These are phyloP conservation scores for Boletus huronensis DNA, from an alignment of 768 basidiomycete genomes.

Conservation along the genomic window DNA sequence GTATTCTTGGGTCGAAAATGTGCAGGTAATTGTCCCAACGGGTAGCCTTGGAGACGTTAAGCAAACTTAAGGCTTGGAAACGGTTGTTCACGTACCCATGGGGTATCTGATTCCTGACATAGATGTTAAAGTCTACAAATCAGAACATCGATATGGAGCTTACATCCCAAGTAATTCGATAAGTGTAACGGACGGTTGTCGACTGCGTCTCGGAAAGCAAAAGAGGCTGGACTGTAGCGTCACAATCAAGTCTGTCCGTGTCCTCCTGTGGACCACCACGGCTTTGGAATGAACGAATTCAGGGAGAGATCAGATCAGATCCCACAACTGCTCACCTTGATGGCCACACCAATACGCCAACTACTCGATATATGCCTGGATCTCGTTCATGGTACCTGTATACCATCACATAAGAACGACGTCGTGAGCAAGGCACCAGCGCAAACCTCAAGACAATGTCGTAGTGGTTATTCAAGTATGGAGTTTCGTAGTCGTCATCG, in stretches of 20 bases:
- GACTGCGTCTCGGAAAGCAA: conserved; percentile 55
- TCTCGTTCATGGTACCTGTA: conserved; percentile 77
- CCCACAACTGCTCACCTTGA: conserved; percentile 32
- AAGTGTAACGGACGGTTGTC: conserved; percentile 79
- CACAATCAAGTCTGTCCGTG: conserved; percentile 46
- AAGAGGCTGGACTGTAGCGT: conserved; percentile 44
- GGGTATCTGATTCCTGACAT: conserved; percentile 75
- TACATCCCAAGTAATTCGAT: conserved; percentile 84
- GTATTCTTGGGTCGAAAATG: conserved; percentile 89
- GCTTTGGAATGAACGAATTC: conserved; percentile 34
- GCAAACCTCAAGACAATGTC: conserved; percentile 73
- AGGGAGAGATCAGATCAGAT: not conserved
- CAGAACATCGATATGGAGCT: conserved; percentile 25
- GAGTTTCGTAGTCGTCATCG: conserved; percentile 58
- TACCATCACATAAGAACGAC: conserved; percentile 8
- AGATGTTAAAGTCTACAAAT: not conserved
- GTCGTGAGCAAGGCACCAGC: not conserved
- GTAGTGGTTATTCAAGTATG: conserved; percentile 90
- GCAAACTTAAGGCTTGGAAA: not conserved
- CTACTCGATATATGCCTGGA: conserved; percentile 73
- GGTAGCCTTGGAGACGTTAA: conserved; percentile 60
- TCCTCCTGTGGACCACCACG: conserved; percentile 57
- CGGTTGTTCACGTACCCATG: conserved; percentile 53
- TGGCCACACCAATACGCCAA: conserved; percentile 90
- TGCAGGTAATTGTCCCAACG: conserved; percentile 97